These are phyloP conservation scores for Panaeolus cyanescens DNA, from an alignment of 768 basidiomycete genomes.

Conservation along the genomic window DNA sequence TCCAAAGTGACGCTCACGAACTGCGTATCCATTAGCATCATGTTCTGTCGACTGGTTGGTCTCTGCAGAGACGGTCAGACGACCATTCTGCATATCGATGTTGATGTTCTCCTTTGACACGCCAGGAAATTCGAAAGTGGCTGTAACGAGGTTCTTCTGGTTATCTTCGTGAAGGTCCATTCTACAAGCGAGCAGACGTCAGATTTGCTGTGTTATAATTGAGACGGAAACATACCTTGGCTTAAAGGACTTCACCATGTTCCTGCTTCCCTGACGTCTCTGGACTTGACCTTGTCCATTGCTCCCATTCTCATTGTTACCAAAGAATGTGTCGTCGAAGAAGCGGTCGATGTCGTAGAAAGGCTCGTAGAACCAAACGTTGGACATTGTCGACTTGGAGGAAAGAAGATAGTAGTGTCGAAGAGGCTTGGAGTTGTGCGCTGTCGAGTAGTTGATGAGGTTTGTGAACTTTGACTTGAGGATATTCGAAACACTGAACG, in stretches of 20 bases:
- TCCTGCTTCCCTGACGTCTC: slow-evolving; percentile 11
- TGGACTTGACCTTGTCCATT: slow-evolving; percentile 9
- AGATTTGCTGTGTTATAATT: not conserved
- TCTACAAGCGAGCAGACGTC: slow-evolving; percentile 26
- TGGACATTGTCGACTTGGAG: slow-evolving; percentile 6
- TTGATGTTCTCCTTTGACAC: slow-evolving; percentile 52
- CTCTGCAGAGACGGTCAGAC: slow-evolving; percentile 57
- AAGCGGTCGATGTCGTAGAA: slow-evolving; percentile 37
- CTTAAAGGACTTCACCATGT: slow-evolving; percentile 20
- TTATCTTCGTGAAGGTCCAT: slow-evolving; percentile 60
- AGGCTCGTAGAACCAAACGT: slow-evolving; percentile 8
- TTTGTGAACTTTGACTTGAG: not conserved
- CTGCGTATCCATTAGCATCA: slow-evolving; percentile 41
- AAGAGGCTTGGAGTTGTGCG: not conserved
- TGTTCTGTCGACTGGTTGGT: slow-evolving; percentile 34
- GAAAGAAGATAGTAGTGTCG: not conserved
- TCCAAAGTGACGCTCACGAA: slow-evolving; percentile 57
- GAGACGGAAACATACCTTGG: slow-evolving; percentile 29
- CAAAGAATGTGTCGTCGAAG: slow-evolving; percentile 28
- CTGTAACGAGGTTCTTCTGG: slow-evolving; percentile 52
- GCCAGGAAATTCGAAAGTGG: slow-evolving; percentile 63
- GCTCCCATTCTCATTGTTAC: not conserved
- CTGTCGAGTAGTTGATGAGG: not conserved
- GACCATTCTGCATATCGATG: slow-evolving; percentile 54
- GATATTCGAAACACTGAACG: not conserved